Evolutionary conservation across 495 filamentous ascomycete species (phyloP).

Genomic region (Ascodesmis nigricans): DNA sequence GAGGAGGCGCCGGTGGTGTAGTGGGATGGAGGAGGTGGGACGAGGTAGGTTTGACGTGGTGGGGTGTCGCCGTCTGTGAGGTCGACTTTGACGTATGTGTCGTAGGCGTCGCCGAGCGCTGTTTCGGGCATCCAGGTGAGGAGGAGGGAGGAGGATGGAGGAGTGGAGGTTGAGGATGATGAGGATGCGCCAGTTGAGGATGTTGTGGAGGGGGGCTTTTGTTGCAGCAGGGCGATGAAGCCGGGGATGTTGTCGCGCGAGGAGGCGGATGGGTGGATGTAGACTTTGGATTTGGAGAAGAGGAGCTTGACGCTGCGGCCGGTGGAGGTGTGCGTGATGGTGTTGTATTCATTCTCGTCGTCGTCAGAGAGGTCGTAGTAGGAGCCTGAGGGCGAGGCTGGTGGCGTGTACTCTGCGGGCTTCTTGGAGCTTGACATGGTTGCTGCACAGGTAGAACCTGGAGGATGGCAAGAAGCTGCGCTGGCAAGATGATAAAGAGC

Average conservation of each 20-base stretch:
- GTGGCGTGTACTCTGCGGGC: conserved; percentile 17
- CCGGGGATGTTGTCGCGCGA: conserved; percentile 92
- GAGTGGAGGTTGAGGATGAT: conserved; percentile 30
- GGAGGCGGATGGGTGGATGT: conserved; percentile 87
- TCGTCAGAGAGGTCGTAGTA: conserved; percentile 96
- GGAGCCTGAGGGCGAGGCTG: conserved; percentile 58
- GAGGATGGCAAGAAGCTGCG: conserved; percentile 25
- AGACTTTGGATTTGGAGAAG: conserved; percentile 96
- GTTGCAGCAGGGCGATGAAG: conserved; percentile 82
- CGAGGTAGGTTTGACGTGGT: conserved; percentile 70
- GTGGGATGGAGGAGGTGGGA: conserved; percentile 65
- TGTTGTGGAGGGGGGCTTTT: conserved; percentile 35
- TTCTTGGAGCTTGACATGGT: conserved; percentile 36
- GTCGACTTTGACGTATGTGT: conserved; percentile 88
- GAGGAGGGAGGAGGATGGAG: conserved; percentile 36
- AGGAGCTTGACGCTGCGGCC: conserved; percentile 84
- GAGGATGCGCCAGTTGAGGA: conserved; percentile 26
- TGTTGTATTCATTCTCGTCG: conserved; percentile 87
- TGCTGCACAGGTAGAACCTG: conserved; percentile 38
- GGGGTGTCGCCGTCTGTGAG: conserved; percentile 56
- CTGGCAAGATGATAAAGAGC: neutral
- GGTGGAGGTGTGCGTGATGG: conserved; percentile 61
- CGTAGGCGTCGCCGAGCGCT: conserved; percentile 62
- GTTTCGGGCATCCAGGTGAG: conserved; percentile 91
- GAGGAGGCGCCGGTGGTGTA: conserved; percentile 32